phyloP scores from a whole-genome alignment of 139 green algal species.

The Tetradesmus lagerheimii region DNA sequence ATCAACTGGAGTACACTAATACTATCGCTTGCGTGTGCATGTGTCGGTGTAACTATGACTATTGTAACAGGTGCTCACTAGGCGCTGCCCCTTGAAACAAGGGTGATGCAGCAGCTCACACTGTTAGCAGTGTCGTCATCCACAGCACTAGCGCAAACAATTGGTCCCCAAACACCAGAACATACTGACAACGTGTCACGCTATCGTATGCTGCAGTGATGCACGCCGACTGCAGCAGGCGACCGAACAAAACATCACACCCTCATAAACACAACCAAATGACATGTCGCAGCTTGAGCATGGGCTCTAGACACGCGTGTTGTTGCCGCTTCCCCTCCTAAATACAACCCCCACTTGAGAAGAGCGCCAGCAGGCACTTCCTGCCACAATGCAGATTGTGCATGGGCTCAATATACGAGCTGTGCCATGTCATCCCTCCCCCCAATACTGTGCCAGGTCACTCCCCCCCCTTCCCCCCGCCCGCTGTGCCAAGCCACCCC shows the following conservation, averaged over 20 bases:
- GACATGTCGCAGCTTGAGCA: too few relatives aligned
- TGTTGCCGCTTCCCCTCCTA: too few relatives aligned
- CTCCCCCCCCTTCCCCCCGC: too few relatives aligned
- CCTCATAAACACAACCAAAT: too few relatives aligned
- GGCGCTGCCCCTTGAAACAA: conserved; percentile 31
- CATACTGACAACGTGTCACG: too few relatives aligned
- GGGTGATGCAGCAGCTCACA: background rate
- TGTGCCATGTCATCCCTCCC: background rate
- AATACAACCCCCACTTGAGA: conserved; percentile 46
- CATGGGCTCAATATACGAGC: too few relatives aligned
- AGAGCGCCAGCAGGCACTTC: conserved; percentile 61
- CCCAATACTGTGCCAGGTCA: background rate
- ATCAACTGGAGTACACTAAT: background rate
- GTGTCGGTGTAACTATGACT: conserved; percentile 36
- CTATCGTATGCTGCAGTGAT: too few relatives aligned
- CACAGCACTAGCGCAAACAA: background rate
- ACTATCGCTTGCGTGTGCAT: background rate
- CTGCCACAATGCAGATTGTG: conserved; percentile 59
- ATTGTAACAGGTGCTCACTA: conserved; percentile 16
- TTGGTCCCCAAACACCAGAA: too few relatives aligned
- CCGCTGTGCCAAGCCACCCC: too few relatives aligned
- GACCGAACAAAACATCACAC: too few relatives aligned
- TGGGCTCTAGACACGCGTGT: too few relatives aligned
- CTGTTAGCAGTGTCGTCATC: conserved; percentile 6
- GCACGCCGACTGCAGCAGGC: too few relatives aligned